phyloP scores from a whole-genome alignment of 2,329 filamentous ascomycete species.

The Onygenales sp. region DNA sequence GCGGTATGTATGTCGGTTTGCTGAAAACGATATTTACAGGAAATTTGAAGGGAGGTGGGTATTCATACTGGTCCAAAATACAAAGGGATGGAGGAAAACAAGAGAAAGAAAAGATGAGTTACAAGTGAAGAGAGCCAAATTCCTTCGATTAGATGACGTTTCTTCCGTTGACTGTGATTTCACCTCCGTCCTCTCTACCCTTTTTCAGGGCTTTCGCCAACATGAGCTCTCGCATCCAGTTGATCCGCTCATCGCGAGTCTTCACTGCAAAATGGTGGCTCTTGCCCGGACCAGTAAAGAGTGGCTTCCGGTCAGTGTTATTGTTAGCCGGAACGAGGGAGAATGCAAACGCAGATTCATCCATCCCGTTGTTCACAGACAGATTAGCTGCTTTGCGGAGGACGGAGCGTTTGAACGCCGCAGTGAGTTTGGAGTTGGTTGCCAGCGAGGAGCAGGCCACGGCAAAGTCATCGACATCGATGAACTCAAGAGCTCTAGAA shows the following conservation, averaged over 20 bases:
- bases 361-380: constrained; percentile 8
- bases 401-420: constrained; percentile 62
- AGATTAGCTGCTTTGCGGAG: constrained; percentile 18
- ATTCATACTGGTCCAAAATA: not conserved
- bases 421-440: constrained; percentile 69
- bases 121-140: too few relatives aligned
- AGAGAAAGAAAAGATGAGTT: too few relatives aligned
- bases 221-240: constrained; percentile 58
- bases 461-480: constrained; percentile 32
- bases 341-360: constrained; percentile 31
- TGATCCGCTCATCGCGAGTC: constrained; percentile 78
- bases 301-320: constrained; percentile 31
- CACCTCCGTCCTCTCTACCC: constrained; percentile 22
- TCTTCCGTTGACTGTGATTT: constrained; percentile 20
- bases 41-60: not conserved
- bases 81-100: not conserved
- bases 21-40: not conserved
- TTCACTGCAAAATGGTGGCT: constrained; percentile 91
- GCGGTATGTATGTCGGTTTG: not conserved
- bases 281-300: constrained; percentile 49
- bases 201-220: constrained; percentile 31
- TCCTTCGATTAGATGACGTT: constrained; percentile 16
- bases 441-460: constrained; percentile 43
- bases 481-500: constrained; percentile 21
- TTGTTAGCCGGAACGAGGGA: constrained; percentile 35